These are phyloP conservation scores for Xylariaceae sp. DNA, from an alignment of 2,329 filamentous ascomycete genomes.

Conservation along the genomic window DNA sequence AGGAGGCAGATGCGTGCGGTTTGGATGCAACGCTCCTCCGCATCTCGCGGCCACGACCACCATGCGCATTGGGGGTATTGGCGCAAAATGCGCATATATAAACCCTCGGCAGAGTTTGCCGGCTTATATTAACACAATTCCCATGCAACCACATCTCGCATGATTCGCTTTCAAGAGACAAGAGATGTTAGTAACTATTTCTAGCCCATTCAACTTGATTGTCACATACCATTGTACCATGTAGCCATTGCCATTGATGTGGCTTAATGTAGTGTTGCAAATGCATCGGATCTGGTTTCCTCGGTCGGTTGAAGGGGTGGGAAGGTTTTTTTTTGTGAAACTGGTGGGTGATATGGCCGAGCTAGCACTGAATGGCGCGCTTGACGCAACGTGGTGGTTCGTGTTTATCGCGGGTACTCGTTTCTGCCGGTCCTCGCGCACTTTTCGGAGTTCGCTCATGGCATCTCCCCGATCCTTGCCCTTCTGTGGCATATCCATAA, in stretches of 20 bases:
- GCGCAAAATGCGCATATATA: constrained; percentile 63
- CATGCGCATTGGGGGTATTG: constrained; percentile 53
- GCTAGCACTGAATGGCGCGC: constrained; percentile 21
- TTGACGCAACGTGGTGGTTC: constrained; percentile 34
- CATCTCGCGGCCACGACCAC: constrained; percentile 44
- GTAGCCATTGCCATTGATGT: constrained; percentile 45
- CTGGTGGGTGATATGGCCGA: constrained; percentile 48
- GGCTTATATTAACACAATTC: constrained; percentile 58
- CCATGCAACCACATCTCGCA: constrained; percentile 64
- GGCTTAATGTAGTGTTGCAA: constrained; percentile 40
- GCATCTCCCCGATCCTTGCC: constrained; percentile 48
- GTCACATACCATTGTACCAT: constrained; percentile 63
- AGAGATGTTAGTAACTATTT: constrained; percentile 7
- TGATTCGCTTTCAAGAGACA: constrained; percentile 51
- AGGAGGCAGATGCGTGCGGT: constrained; percentile 30
- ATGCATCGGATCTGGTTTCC: constrained; percentile 52
- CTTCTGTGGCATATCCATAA: constrained; percentile 43
- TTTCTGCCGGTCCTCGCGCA: constrained; percentile 51
- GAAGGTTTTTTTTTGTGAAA: constrained; percentile 45
- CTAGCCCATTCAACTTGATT: neutral
- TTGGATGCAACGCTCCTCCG: constrained; percentile 30
- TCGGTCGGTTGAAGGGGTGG: constrained; percentile 42
- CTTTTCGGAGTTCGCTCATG: constrained; percentile 55
- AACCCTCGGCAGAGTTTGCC: constrained; percentile 53
- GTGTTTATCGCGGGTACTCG: constrained; percentile 32